Base-by-base conservation (phyloP, 2,329 filamentous ascomycete genomes). In the Phaeomoniella chlamydospora region DNA sequence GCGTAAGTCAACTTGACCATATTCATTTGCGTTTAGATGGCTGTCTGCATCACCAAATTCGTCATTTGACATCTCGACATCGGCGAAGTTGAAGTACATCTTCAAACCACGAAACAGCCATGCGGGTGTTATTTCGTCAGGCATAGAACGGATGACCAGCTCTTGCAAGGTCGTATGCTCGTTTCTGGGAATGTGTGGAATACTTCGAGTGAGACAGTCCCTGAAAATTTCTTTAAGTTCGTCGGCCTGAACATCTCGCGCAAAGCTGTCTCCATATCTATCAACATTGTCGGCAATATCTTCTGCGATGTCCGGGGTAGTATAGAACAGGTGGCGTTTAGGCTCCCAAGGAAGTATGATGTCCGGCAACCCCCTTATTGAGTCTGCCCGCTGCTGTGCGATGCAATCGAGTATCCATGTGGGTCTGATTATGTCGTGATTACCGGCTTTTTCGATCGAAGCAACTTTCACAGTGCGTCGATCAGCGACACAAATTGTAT, bases 401-500 rank as follows among this genome's bases (percentile, higher is more conserved):
- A 93, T 66, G 47, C 84, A 90, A 53, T 96, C 86, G 17, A 82
- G 64, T 2, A 96, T 61, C 90, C 90, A 98, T 4, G 65, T 68
- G 0, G 87, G 81, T 15, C 74, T 74, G 38, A 96, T 67, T 35
- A 98, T 78, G 45, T 84, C 77, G 4, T 72, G 67, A 0, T 72
- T 64, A 3, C 75, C 78, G 4, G 64, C 67, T 48, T 90, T 93
- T 41, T 85, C 75, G 5, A 94, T 58, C 6, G 83, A 86, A 2
- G 83, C 82, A 1, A 87, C 86, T 49, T 87, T 87, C 45, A 96
- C 77, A 0, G 72, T 66, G 74, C 68, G 31, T 68, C 46, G 29
- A 6, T 42, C 37, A 13, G 43, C 42, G 3, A 38, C 19, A 37
- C 34, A 36, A 37, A 53, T 43, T 43, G 80, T 85, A 31, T 66